phyloP scores from a whole-genome alignment of 2,329 filamentous ascomycete genomes.

The Verticillium albo-atrum region DNA sequence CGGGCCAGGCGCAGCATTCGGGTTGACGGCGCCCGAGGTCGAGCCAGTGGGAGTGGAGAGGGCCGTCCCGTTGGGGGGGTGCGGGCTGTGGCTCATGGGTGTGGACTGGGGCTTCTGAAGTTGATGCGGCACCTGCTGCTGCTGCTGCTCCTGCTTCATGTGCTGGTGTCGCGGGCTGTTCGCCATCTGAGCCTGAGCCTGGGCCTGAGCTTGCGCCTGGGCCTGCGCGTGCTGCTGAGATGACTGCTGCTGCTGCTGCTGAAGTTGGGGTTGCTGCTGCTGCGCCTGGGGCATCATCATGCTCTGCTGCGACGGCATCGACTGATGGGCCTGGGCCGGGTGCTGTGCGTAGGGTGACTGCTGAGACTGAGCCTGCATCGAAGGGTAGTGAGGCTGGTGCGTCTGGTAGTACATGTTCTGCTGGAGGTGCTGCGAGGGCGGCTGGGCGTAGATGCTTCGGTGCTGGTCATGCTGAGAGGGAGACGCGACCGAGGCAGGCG shows the following conservation, averaged over 20 bases:
- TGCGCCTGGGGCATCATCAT: conserved; percentile 61
- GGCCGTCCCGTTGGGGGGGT: conserved; percentile 35
- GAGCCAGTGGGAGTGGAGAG: conserved; percentile 41
- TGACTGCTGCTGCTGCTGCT: conserved; percentile 41
- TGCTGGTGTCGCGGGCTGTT: conserved; percentile 58
- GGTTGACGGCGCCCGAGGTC: conserved; percentile 59
- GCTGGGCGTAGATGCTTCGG: conserved; percentile 78
- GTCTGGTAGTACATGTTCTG: conserved; percentile 73
- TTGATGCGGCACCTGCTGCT: conserved; percentile 56
- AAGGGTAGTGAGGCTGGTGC: conserved; percentile 58
- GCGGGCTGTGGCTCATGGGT: conserved; percentile 31
- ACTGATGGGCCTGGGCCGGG: conserved; percentile 46
- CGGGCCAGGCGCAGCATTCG: conserved; percentile 88
- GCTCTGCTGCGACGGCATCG: conserved; percentile 59
- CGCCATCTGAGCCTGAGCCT: conserved; percentile 48
- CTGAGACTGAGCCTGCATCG: conserved; percentile 59
- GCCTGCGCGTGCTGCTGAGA: conserved; percentile 49
- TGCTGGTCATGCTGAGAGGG: conserved; percentile 87
- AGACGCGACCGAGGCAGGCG: conserved; percentile 87
- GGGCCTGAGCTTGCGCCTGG: conserved; percentile 36
- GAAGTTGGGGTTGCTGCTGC: conserved; percentile 50
- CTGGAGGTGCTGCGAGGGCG: conserved; percentile 72
- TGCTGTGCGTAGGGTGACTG: conserved; percentile 59
- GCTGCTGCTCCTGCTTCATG: conserved; percentile 59
- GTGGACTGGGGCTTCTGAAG: conserved; percentile 51